phyloP scores from a whole-genome alignment of 1,284 basidiomycete genomes.

The Ceraceosorus guamensis region DNA sequence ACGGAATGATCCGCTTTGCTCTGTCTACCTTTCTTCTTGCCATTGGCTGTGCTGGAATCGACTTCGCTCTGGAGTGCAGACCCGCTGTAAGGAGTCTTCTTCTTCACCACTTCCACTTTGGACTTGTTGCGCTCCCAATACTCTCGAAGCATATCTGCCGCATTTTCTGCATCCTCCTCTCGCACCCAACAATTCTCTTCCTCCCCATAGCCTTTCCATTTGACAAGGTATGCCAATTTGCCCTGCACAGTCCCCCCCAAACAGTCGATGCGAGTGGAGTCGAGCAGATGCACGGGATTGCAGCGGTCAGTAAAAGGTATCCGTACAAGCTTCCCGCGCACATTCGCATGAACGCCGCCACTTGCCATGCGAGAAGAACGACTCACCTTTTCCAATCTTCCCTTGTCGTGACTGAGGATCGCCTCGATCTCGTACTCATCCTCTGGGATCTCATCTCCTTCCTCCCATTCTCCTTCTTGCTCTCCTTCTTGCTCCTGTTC shows the following conservation, averaged over 20 bases:
- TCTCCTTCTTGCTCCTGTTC: too few species aligned
- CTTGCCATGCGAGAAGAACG: neutral
- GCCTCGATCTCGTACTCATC: conserved; percentile 34
- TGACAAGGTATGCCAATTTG: conserved; percentile 33
- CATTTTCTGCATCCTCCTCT: conserved; percentile 26
- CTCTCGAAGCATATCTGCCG: conserved; percentile 23
- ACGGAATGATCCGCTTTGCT: too few species aligned
- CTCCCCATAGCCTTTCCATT: conserved; percentile 32
- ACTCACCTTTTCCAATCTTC: conserved; percentile 7
- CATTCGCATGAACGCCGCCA: too few species aligned
- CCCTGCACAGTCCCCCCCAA: conserved; percentile 4
- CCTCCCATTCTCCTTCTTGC: conserved; percentile 2
- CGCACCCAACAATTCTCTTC: conserved; percentile 30
- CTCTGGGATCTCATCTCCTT: conserved; percentile 12
- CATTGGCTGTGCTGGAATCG: too few species aligned
- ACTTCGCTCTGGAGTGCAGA: too few species aligned
- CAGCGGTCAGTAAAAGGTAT: neutral
- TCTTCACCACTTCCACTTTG: conserved; percentile 12
- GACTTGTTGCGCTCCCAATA: conserved; percentile 16
- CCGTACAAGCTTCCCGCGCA: too few species aligned
- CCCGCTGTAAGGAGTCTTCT: conserved; percentile 1
- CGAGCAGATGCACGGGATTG: neutral
- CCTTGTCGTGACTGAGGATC: conserved; percentile 20
- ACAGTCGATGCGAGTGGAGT: neutral
- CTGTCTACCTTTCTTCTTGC: too few species aligned